Percentiles rank a stretch among this genome's conserved stretches.
phyloP scores from a whole-genome alignment of 2,329 filamentous ascomycete species.

The Alternaria infectoria region DNA sequence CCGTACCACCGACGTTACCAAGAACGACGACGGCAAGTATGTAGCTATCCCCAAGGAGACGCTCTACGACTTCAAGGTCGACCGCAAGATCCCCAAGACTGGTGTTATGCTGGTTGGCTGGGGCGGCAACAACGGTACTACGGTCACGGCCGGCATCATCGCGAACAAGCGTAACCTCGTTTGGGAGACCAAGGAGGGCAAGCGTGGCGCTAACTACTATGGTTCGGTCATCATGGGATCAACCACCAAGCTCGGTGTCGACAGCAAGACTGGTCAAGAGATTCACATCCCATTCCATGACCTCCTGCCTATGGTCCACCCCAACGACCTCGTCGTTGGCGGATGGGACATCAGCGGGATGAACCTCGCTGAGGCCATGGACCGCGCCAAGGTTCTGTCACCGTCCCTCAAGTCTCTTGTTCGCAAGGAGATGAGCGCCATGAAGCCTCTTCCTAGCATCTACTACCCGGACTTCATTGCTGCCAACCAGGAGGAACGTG shows the following conservation, averaged over 20 bases:
- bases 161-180: slow-evolving; percentile 85
- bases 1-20: slow-evolving; percentile 84
- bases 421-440: slow-evolving; percentile 87
- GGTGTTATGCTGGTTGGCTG: slow-evolving; percentile 98
- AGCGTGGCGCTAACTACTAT: slow-evolving; percentile 91
- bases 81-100: slow-evolving; percentile 89
- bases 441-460: slow-evolving; percentile 90
- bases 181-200: slow-evolving; percentile 94
- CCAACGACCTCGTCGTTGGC: slow-evolving; percentile 91
- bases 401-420: slow-evolving; percentile 90
- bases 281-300: slow-evolving; percentile 96
- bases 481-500: slow-evolving; percentile 95
- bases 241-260: slow-evolving; percentile 93
- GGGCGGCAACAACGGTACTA: slow-evolving; percentile 98
- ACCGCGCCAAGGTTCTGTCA: slow-evolving; percentile 92
- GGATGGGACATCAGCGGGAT: slow-evolving; percentile 97
- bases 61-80: slow-evolving; percentile 95
- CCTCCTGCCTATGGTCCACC: slow-evolving; percentile 94
- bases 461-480: slow-evolving; percentile 99
- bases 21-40: slow-evolving; percentile 74
- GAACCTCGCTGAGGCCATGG: slow-evolving; percentile 91
- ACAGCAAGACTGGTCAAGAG: slow-evolving; percentile 82
- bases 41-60: slow-evolving; percentile 87
- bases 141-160: slow-evolving; percentile 94
- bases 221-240: slow-evolving; percentile 97